Evolutionary conservation across 2,329 filamentous ascomycete species (phyloP).

Genomic region (Colletotrichum lentis): DNA sequence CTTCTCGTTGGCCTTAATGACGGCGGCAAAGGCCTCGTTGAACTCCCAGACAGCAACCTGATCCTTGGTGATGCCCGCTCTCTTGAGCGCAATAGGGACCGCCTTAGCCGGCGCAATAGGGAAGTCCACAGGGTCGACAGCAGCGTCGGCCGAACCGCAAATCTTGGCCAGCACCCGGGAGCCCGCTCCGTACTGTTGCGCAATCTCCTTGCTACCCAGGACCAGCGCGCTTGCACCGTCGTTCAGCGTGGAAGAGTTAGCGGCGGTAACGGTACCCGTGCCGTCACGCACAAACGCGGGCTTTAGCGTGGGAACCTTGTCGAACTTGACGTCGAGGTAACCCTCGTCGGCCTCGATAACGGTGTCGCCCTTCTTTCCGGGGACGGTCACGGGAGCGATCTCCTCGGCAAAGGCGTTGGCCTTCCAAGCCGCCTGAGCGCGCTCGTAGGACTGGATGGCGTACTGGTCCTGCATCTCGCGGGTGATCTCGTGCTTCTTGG

Average conservation of each 20-base stretch:
- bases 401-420: conserved; percentile 85
- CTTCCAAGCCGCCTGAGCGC: conserved; percentile 90
- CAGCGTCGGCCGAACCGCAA: conserved; percentile 86
- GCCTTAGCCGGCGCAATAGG: conserved; percentile 91
- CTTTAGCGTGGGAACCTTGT: conserved; percentile 86
- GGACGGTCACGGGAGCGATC: conserved; percentile 86
- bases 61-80: conserved; percentile 88
- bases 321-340: conserved; percentile 83
- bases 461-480: conserved; percentile 91
- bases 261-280: conserved; percentile 89
- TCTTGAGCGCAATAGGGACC: conserved; percentile 85
- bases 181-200: conserved; percentile 77
- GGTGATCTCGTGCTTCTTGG: conserved; percentile 82
- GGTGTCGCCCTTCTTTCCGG: conserved; percentile 82
- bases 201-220: conserved; percentile 80
- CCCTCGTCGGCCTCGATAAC: conserved; percentile 87
- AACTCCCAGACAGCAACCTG: conserved; percentile 97
- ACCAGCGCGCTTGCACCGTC: conserved; percentile 93
- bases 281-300: conserved; percentile 89
- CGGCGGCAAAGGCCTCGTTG: conserved; percentile 96
- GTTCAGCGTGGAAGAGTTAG: conserved; percentile 92
- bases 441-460: conserved; percentile 86
- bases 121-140: conserved; percentile 91
- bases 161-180: conserved; percentile 89
- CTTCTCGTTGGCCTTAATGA: conserved; percentile 94